These are phyloP conservation scores for Colletotrichum siamense DNA, from an alignment of 2,329 filamentous ascomycete species.

Conservation along the genomic window DNA sequence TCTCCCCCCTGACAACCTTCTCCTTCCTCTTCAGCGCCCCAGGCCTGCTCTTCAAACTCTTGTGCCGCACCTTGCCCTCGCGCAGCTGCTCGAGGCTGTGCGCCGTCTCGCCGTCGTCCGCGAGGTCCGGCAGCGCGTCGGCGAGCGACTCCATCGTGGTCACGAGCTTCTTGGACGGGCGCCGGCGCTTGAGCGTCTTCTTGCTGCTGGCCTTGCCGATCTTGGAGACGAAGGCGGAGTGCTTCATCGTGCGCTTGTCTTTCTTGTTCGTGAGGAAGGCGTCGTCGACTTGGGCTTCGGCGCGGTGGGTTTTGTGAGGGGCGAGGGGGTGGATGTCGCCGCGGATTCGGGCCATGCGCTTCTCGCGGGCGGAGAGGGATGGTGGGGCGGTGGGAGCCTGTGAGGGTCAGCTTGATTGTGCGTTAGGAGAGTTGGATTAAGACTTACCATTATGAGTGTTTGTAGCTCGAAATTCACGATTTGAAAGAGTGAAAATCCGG, in stretches of 20 bases:
- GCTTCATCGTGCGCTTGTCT: conserved; percentile 84
- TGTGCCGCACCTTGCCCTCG: conserved; percentile 72
- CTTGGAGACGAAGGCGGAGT: conserved; percentile 78
- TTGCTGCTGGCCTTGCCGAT: conserved; percentile 57
- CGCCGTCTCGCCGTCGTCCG: conserved; percentile 56
- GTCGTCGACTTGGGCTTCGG: conserved; percentile 56
- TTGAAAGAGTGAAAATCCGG: fast-evolving
- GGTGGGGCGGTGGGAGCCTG: conserved; percentile 40
- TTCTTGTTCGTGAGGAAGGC: conserved; percentile 76
- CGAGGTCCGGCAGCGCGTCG: conserved; percentile 76
- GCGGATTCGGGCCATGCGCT: conserved; percentile 57
- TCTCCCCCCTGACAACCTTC: conserved; percentile 79
- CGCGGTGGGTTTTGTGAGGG: conserved; percentile 57
- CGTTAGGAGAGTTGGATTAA: fast-evolving
- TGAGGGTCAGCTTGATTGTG: neutral
- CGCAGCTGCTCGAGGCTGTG: conserved; percentile 45
- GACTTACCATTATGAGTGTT: neutral
- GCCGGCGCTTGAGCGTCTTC: conserved; percentile 63
- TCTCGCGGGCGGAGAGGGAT: conserved; percentile 63
- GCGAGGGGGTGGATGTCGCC: conserved; percentile 54
- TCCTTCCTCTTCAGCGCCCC: conserved; percentile 87
- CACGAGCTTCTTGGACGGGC: conserved; percentile 79
- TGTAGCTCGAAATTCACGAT: neutral
- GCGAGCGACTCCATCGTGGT: conserved; percentile 77
- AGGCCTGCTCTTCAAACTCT: conserved; percentile 75